Conservation (phyloP, 257 asterid genomes). For the Forsythia suspensa region DNA sequence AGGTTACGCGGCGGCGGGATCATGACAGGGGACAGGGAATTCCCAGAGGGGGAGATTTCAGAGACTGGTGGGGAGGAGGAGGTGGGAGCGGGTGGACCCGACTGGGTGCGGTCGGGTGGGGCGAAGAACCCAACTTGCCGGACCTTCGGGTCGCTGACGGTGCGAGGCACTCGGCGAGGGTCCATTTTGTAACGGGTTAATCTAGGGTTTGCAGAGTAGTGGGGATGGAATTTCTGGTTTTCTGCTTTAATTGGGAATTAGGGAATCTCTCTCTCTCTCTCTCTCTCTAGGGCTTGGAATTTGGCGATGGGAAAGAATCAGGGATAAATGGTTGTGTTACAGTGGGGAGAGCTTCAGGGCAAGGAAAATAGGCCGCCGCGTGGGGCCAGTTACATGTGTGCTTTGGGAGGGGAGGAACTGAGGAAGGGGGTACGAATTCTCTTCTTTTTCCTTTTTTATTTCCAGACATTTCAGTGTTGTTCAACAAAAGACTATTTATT, state of each 20-base stretch:
- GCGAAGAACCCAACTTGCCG: constrained; percentile 94
- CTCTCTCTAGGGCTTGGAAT: background rate
- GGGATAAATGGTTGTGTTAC: background rate
- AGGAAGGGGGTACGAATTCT: no score
- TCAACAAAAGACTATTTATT: no score
- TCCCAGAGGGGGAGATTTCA: constrained; percentile 56
- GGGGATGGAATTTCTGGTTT: background rate
- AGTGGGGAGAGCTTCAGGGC: background rate
- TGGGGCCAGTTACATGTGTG: background rate
- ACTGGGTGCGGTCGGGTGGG: constrained; percentile 64
- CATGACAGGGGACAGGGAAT: constrained; percentile 86
- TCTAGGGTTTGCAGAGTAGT: constrained; percentile 22
- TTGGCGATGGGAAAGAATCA: background rate
- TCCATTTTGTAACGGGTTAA: constrained; percentile 48
- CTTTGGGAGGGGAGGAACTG: no score
- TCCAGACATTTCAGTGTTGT: no score
- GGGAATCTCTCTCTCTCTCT: background rate
- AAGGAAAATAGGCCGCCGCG: background rate
- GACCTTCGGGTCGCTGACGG: constrained; percentile 88
- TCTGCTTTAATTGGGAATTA: background rate
- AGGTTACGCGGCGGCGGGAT: constrained; percentile 79
- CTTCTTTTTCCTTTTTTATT: no score
- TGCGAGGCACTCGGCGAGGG: constrained; percentile 72
- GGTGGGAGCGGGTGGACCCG: constrained; percentile 55
- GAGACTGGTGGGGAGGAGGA: constrained; percentile 52